phyloP scores from a whole-genome alignment of 805 yeast species.

The Wickerhamomyces alni region DNA sequence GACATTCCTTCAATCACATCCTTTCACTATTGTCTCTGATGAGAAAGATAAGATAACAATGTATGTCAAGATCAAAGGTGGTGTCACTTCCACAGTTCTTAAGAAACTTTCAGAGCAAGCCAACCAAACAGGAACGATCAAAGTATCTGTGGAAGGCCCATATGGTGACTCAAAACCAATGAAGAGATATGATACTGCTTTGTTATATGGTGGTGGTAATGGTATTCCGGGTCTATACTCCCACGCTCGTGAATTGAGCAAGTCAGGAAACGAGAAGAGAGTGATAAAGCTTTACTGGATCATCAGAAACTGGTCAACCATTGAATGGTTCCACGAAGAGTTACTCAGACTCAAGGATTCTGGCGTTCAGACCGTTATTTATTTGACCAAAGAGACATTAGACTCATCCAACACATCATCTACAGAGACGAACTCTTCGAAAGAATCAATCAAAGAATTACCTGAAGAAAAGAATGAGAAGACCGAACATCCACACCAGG shows the following conservation, averaged over 20 bases:
- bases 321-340: conserved; percentile 42
- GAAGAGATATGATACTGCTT: conserved; percentile 30
- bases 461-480: neutral
- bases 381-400: conserved; percentile 2
- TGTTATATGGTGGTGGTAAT: conserved; percentile 45
- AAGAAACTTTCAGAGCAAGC: conserved; percentile 23
- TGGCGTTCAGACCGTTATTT: neutral
- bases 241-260: conserved; percentile 25
- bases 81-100: too few species aligned
- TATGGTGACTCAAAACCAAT: conserved; percentile 41
- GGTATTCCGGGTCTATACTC: conserved; percentile 40
- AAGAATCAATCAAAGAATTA: neutral
- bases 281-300: conserved; percentile 52
- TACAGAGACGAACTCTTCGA: neutral
- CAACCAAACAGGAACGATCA: conserved; percentile 17
- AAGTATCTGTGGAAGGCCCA: conserved; percentile 56
- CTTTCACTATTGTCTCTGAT: conserved; percentile 53
- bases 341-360: conserved; percentile 24
- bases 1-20: conserved; percentile 67
- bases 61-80: conserved; percentile 48
- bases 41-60: conserved; percentile 32
- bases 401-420: conserved; percentile 3
- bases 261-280: conserved; percentile 12
- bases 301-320: conserved; percentile 43
- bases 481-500: neutral